A percentile compares a stretch with the other conserved stretches of the same genome.
Conservation (phyloP, 129 eudicot species). For the Glebionis coronaria region DNA sequence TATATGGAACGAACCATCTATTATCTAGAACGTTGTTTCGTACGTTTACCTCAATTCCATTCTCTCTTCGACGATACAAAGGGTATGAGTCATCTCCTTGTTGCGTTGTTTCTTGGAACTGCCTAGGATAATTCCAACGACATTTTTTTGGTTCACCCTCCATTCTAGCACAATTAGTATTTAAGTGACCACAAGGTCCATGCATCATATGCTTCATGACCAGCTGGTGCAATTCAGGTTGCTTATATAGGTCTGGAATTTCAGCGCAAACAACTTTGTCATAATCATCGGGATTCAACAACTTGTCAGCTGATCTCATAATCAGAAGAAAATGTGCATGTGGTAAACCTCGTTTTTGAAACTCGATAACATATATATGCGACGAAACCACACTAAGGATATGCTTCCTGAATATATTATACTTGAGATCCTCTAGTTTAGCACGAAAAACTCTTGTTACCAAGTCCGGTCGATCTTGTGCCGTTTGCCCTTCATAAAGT, state of each 20-base stretch:
- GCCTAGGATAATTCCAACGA: background rate
- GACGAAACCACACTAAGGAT: too few species aligned
- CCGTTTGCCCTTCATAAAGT: background rate
- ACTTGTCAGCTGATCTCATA: background rate
- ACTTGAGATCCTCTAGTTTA: background rate
- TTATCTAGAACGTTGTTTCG: background rate
- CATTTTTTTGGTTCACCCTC: background rate
- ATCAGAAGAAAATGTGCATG: background rate
- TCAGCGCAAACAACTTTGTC: background rate
- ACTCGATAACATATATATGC: too few species aligned
- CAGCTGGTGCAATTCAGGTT: background rate
- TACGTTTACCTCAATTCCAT: background rate
- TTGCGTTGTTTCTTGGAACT: background rate
- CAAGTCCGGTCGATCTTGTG: slow-evolving; percentile 28
- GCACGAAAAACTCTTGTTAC: slow-evolving; percentile 15
- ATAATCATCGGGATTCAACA: background rate
- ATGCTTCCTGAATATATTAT: too few species aligned
- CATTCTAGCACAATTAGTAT: too few species aligned
- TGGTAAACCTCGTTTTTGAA: background rate
- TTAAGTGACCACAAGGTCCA: background rate
- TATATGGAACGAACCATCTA: background rate
- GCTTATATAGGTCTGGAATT: background rate
- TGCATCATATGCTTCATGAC: background rate
- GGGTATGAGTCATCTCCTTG: background rate
- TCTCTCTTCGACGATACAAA: background rate